A percentile compares a stretch with the other conserved stretches of the same genome.
These are phyloP conservation scores for Arabis alpina DNA, from an alignment of 345 rosid species.

Conservation along the genomic window DNA sequence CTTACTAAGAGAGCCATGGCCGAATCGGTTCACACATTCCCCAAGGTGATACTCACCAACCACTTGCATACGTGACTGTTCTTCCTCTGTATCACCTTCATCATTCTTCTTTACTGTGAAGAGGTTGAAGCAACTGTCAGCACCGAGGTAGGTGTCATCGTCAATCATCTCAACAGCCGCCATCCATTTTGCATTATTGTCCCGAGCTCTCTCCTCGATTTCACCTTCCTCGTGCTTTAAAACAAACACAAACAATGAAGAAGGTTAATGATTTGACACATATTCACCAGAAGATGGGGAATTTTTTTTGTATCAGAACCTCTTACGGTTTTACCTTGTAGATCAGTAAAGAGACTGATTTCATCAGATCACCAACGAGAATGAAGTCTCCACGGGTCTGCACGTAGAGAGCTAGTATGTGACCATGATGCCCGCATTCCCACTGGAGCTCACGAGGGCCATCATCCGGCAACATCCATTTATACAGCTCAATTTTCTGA, in stretches of 20 bases:
- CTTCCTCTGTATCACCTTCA: slow-evolving; percentile 90
- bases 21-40: slow-evolving; percentile 84
- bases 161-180: slow-evolving; percentile 90
- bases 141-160: slow-evolving; percentile 82
- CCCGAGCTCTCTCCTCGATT: slow-evolving; percentile 87
- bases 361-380: slow-evolving; percentile 93
- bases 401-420: slow-evolving; percentile 86
- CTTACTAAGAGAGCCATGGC: slow-evolving; percentile 98
- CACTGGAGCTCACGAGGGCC: slow-evolving; percentile 82
- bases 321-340: slow-evolving; percentile 87
- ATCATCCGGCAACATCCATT: slow-evolving; percentile 95
- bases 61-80: slow-evolving; percentile 79
- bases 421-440: slow-evolving; percentile 93
- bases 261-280: too few relatives aligned
- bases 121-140: slow-evolving; percentile 81
- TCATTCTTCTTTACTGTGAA: slow-evolving; percentile 83
- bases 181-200: slow-evolving; percentile 93
- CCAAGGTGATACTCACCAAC: slow-evolving; percentile 94
- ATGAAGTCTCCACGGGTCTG: slow-evolving; percentile 97
- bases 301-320: slow-evolving; percentile 11
- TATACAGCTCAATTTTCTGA: slow-evolving; percentile 88
- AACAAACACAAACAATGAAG: slow-evolving; percentile 22
- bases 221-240: slow-evolving; percentile 90
- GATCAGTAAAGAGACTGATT: slow-evolving; percentile 84
- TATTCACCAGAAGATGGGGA: too few relatives aligned